phyloP scores from a whole-genome alignment of 441 rosid genomes.

The Flueggea neowawraea region DNA sequence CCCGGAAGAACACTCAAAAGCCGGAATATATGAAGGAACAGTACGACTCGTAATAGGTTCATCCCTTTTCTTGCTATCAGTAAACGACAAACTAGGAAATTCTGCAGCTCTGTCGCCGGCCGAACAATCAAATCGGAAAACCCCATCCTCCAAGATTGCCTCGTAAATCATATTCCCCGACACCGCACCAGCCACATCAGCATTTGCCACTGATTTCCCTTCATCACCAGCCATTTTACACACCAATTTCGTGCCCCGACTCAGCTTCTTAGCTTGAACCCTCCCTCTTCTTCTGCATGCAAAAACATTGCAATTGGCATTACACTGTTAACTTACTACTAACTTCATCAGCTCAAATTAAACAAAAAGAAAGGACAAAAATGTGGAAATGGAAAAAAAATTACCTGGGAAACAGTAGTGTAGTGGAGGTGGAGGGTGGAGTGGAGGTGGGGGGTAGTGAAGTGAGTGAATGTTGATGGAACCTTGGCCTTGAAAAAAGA shows the following conservation, averaged over 20 bases:
- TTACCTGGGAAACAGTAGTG: no score
- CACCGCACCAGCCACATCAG: slow-evolving; percentile 26
- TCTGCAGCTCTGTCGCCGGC: slow-evolving; percentile 48
- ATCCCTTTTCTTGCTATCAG: slow-evolving; percentile 51
- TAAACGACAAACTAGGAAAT: slow-evolving; percentile 75
- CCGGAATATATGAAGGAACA: slow-evolving; percentile 60
- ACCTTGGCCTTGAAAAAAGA: no score
- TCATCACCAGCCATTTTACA: slow-evolving; percentile 40
- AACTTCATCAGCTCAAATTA: no score
- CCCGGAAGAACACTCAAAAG: slow-evolving; percentile 32
- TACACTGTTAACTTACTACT: no score
- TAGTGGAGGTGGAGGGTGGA: no score
- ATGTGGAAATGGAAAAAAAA: no score
- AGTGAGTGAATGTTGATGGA: no score
- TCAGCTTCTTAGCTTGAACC: no score
- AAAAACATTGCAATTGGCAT: no score
- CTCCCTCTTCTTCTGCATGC: no score
- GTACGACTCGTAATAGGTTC: slow-evolving; percentile 29
- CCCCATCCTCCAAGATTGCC: slow-evolving; percentile 72
- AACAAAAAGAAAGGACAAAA: no score
- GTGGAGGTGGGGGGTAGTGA: no score
- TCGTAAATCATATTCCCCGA: slow-evolving; percentile 57
- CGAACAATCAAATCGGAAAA: slow-evolving; percentile 81
- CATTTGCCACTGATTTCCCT: slow-evolving; percentile 26
- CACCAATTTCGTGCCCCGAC: slow-evolving; percentile 1